Base-by-base conservation (phyloP, 306 rosid genomes). In the Citrullus colocynthis region DNA sequence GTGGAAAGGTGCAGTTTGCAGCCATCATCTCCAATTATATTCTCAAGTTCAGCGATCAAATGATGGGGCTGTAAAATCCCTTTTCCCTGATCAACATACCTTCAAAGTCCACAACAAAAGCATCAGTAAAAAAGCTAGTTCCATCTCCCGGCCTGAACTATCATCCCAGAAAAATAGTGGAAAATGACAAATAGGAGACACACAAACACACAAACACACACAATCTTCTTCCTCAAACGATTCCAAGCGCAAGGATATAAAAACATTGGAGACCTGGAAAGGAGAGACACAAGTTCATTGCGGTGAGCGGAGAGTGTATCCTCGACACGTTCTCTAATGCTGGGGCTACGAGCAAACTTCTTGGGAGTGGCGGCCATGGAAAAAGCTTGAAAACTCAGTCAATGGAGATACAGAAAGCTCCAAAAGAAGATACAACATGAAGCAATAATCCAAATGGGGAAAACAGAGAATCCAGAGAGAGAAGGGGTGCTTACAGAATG, bases 11-110 rank as follows among this genome's bases (percentile, higher is more conserved):
- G 80, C 16, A 57, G 70, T 78, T 77, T 82, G 6, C 58, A 77
- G 77, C 84, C 73, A 57, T 88, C 88, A 5, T 84, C 88, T 15
- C 85, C 76, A 57, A 76, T 54, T 36, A 81, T 79, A 20, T 77
- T 88, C 4, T 92, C 96, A 15, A 90, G 89, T 72, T 92, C 97
- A 80, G 90, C 97, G 72, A 89, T 81, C 91, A 95, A 82, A 32
- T 79, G 79, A 85, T 92, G 98, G 80, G 98, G 97, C 63, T 90
- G 97, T 87, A 92, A 82, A 74, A 95, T 90, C 80, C 93, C 92
- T 88, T 92, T 92, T 51, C 97, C 97, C 80, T 85, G 95, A 78
- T 83, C 91, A 83, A 92, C 92, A 80, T 90, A 95, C 88, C 98
- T 94, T 76, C 42, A 76, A 67, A 77, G 34, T 64, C 76, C 64